Percentiles rank a stretch among this genome's conserved stretches.
Conservation (phyloP, 192 early-diverging fungal species). For the Phycomyces blakesleeanus region DNA sequence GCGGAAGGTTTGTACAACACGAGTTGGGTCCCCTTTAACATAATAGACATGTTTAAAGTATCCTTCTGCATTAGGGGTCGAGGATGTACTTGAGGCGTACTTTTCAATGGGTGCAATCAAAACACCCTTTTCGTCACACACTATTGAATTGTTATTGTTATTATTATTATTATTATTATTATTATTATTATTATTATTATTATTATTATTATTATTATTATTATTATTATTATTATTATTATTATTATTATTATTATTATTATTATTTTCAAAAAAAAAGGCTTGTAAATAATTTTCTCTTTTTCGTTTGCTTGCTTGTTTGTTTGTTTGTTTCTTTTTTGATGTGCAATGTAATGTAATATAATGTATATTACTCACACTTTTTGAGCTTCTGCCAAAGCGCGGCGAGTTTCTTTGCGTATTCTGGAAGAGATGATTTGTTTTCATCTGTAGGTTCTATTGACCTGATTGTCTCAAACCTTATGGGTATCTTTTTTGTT, state of each 20-base stretch:
- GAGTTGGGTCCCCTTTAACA: slow-evolving; percentile 27
- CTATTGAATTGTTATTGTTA: slow-evolving; percentile 1
- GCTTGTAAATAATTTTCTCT: not conserved
- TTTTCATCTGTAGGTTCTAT: not conserved
- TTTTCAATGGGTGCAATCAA: slow-evolving; percentile 16
- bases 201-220: too few species aligned
- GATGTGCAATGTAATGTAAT: too few species aligned
- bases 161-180: not conserved
- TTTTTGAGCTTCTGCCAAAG: slow-evolving; percentile 23
- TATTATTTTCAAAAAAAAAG: not conserved
- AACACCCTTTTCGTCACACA: slow-evolving; percentile 19
- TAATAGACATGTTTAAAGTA: slow-evolving; percentile 55
- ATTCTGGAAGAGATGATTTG: not conserved
- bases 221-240: too few species aligned
- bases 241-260: too few species aligned
- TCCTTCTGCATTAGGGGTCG: slow-evolving; percentile 43
- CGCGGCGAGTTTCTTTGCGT: not conserved
- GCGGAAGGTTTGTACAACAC: slow-evolving; percentile 55
- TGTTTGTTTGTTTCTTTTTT: too few species aligned
- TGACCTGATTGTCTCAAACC: not conserved
- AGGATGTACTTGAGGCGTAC: slow-evolving; percentile 17
- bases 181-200: too few species aligned
- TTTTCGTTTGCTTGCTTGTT: too few species aligned
- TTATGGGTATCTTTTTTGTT: slow-evolving; percentile 1
- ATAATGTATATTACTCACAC: slow-evolving; percentile 13